Percentiles rank a stretch among this genome's conserved stretches.
Conservation (phyloP, 495 filamentous ascomycete genomes). For the Haplographium delicatum region DNA sequence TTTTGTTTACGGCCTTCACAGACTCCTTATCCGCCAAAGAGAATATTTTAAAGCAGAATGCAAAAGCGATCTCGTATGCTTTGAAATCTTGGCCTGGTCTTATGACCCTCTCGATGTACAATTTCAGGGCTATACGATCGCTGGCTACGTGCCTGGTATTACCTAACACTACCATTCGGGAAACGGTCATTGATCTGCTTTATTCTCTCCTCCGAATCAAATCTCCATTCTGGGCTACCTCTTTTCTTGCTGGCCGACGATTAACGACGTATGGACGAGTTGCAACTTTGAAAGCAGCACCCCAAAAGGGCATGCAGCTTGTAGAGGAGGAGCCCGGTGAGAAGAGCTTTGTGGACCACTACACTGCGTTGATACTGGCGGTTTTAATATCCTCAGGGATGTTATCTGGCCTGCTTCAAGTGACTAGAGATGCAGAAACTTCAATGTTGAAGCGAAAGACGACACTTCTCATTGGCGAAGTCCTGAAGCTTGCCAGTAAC, state of each 20-base stretch:
- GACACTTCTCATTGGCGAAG: slow-evolving; percentile 82
- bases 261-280: slow-evolving; percentile 94
- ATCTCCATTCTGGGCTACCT: slow-evolving; percentile 91
- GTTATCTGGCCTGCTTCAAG: slow-evolving; percentile 69
- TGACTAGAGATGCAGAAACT: slow-evolving; percentile 64
- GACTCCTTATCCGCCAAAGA: slow-evolving; percentile 71
- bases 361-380: slow-evolving; percentile 82
- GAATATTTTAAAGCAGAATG: slow-evolving; percentile 74
- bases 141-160: slow-evolving; percentile 75
- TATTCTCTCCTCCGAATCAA: slow-evolving; percentile 92
- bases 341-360: slow-evolving; percentile 87
- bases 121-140: slow-evolving; percentile 76
- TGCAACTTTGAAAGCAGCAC: slow-evolving; percentile 71
- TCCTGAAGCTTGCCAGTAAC: slow-evolving; percentile 80
- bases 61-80: slow-evolving; percentile 79
- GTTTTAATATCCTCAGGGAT: slow-evolving; percentile 80
- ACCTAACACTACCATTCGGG: slow-evolving; percentile 59
- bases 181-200: slow-evolving; percentile 75
- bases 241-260: slow-evolving; percentile 85
- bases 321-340: slow-evolving; percentile 59
- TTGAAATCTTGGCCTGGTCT: slow-evolving; percentile 91
- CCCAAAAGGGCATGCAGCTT: slow-evolving; percentile 33
- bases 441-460: slow-evolving; percentile 79
- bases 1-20: slow-evolving; percentile 83
- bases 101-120: slow-evolving; percentile 77